Evolutionary conservation across 768 basidiomycete species (phyloP), one percentile per base, ranked within the genome.

Genomic region (Macrolepiota albuminosa): DNA sequence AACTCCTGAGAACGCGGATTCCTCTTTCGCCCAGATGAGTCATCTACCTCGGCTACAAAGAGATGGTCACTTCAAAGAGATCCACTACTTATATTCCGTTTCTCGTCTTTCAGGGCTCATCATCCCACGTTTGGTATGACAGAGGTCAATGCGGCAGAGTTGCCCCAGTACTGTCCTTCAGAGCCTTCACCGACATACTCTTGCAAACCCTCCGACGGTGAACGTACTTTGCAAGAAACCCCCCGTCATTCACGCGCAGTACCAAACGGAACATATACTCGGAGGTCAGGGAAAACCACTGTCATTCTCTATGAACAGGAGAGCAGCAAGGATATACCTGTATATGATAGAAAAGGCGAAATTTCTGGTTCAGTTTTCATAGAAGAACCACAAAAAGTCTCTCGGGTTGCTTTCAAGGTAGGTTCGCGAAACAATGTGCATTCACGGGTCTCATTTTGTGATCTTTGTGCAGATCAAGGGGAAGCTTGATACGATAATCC

Each of bases 171-270:
- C 67, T 76, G 83, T 0, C 76, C 81, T 1, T 80, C 85, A 7
- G 70, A 72, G 4, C 81, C 81, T 21, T 76, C 80, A 1, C 88
- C 88, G 1, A 68, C 72, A 6, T 90, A 89, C 66, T 84, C 87
- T 51, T 77, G 69, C 42, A 77, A 79, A 31, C 85, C 82, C 33
- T 68, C 76, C 4, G 73, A 71, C 3, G 82, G 78, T 29, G 87
- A 89, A 65, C 72, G 75, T 56, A 74, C 75, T 18, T 78, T 89
- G 10, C 80, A 83, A 46, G 76, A 75, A 47, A 81, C 84, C 0
- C 82, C 78, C 39, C 66, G 64, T 52, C 36, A 56, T 42, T 54
- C 45, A 47, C 70, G 68, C 2, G 51, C 68, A 2, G 54, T 60
- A 45, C 73, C 76, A 16, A 75, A 72, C 1, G 78, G 78, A 14